Percentiles rank a stretch among this genome's conserved stretches.
Evolutionary conservation across 106 monocot genomes (phyloP).

Genomic region (Acanthochlamys bracteata): DNA sequence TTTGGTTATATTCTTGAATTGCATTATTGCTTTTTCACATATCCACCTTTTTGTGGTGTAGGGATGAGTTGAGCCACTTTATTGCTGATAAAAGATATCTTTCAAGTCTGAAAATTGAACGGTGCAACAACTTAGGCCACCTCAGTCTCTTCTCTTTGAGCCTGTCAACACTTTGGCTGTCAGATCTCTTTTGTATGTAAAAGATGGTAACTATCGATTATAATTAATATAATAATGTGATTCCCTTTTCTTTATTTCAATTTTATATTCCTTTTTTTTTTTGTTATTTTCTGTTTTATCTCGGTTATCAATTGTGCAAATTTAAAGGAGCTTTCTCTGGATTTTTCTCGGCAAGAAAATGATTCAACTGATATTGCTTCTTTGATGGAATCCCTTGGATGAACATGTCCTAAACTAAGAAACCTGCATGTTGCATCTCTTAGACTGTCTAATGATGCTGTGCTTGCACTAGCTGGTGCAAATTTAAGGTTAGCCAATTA

Average conservation of each 20-base stretch:
- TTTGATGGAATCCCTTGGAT: conserved; percentile 62
- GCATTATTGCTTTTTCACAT: neutral
- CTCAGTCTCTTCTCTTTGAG: conserved; percentile 72
- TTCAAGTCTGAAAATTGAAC: conserved; percentile 66
- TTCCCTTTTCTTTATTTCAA: neutral
- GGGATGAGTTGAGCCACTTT: conserved; percentile 83
- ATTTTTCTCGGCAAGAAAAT: conserved; percentile 73
- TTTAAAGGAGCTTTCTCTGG: conserved; percentile 78
- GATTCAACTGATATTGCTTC: conserved; percentile 79
- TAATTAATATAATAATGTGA: neutral
- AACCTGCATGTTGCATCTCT: conserved; percentile 70
- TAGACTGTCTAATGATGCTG: conserved; percentile 69
- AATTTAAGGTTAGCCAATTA: conserved; percentile 58
- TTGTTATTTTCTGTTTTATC: conserved; percentile 36
- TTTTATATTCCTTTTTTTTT: neutral
- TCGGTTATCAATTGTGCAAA: conserved; percentile 84
- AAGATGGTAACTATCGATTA: conserved; percentile 51
- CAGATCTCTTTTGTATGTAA: conserved; percentile 70
- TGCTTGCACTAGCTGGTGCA: conserved; percentile 70
- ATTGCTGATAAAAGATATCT: conserved; percentile 79
- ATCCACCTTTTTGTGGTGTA: conserved; percentile 10
- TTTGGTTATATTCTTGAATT: neutral
- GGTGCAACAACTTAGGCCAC: conserved; percentile 64
- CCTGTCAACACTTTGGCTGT: conserved; percentile 76
- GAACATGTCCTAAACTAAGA: conserved; percentile 58